Percentiles rank a stretch among this genome's conserved stretches.
phyloP scores from a whole-genome alignment of 192 early-diverging fungal species.

The Coemansia sp. region DNA sequence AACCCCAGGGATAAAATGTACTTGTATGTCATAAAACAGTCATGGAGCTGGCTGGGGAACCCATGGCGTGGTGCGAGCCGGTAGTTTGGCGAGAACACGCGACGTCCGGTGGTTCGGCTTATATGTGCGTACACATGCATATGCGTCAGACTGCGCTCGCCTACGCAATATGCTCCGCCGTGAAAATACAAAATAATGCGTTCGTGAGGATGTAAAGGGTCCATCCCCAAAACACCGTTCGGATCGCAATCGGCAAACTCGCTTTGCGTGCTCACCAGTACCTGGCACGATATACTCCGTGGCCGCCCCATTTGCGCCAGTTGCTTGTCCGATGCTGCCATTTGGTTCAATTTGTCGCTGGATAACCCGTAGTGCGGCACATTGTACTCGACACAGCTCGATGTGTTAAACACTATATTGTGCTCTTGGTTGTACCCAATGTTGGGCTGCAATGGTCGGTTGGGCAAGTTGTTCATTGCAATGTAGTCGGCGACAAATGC shows the following conservation, averaged over 20 bases:
- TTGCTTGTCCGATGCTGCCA: conserved; percentile 19
- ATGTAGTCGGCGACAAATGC: conserved; percentile 35
- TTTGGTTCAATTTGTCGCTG: conserved; percentile 15
- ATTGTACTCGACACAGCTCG: conserved; percentile 13
- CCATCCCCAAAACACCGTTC: conserved; percentile 1
- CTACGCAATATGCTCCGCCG: conserved; percentile 52
- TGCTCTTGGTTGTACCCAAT: conserved; percentile 35
- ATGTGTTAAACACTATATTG: conserved; percentile 12
- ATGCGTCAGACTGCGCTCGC: conserved; percentile 48
- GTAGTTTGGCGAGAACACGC: conserved; percentile 50
- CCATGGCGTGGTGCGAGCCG: conserved; percentile 32
- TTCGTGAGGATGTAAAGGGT: conserved; percentile 27
- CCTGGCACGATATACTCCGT: conserved; percentile 39
- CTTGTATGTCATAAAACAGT: conserved; percentile 74
- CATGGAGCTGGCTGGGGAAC: conserved; percentile 67
- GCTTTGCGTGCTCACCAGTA: conserved; percentile 17
- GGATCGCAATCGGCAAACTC: conserved; percentile 1
- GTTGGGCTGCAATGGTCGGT: conserved; percentile 11
- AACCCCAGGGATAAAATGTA: conserved; percentile 58
- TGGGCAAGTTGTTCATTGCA: conserved; percentile 30
- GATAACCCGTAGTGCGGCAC: conserved; percentile 23
- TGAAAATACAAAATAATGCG: conserved; percentile 42
- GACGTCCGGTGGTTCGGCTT: conserved; percentile 27
- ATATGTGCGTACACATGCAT: conserved; percentile 37
- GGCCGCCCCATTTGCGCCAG: conserved; percentile 5